Conservation (phyloP, 345 rosid species). For the Microcos paniculata region DNA sequence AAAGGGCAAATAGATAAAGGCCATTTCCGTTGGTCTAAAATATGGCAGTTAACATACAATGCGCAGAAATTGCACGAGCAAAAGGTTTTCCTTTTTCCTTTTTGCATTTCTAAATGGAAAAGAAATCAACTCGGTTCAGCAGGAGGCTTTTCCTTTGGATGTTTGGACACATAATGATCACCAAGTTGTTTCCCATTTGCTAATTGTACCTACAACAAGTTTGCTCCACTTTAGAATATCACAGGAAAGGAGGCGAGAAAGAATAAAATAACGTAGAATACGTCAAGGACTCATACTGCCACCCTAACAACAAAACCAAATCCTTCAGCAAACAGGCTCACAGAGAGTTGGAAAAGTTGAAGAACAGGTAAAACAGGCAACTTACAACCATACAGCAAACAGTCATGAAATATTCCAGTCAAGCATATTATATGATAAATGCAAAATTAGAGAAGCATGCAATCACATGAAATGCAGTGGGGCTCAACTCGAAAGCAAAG, state of each 20-base stretch:
- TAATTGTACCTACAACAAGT: constrained; percentile 48
- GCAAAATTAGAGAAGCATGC: not conserved
- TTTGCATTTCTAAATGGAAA: not conserved
- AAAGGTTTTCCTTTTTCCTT: not conserved
- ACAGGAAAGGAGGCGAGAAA: not conserved
- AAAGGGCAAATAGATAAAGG: not conserved
- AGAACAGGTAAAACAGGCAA: not conserved
- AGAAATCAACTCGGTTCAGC: constrained; percentile 40
- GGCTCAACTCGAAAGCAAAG: not conserved
- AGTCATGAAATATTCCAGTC: not conserved
- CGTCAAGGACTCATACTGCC: not conserved
- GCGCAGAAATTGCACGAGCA: not conserved
- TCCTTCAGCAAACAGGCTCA: not conserved
- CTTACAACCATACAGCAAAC: too few species aligned
- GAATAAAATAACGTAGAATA: not conserved
- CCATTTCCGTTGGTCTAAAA: not conserved
- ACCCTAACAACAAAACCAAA: not conserved
- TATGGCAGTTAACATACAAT: not conserved
- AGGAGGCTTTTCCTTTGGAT: constrained; percentile 71
- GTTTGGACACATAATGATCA: constrained; percentile 65
- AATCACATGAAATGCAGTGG: not conserved
- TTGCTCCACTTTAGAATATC: not conserved
- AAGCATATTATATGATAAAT: not conserved
- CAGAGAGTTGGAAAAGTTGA: not conserved
- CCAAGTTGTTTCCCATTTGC: constrained; percentile 68